Evolutionary conservation across 306 rosid species (phyloP), one percentile per base, ranked within the genome.

Genomic region (Castanea crenata): DNA sequence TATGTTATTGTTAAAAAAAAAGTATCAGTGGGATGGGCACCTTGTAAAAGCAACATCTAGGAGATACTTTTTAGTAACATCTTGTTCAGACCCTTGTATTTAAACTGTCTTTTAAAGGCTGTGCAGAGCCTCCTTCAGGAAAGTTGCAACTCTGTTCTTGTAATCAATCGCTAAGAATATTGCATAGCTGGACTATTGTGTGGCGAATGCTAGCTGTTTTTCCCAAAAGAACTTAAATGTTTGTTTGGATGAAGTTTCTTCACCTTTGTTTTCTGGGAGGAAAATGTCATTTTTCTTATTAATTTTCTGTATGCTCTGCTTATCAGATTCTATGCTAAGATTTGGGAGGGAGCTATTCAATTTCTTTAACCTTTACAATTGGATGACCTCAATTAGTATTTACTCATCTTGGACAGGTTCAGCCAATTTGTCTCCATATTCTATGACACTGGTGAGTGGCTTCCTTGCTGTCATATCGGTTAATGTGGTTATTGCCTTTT

Each of bases 381-480:
- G 19, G 23, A 32, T 65, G 62, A 35, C 32, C 65, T 80, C 76
- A 79, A 0, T 15, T 62, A 38, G 74, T 2, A 3, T 3, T 35
- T 70, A 13, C 16, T 78, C 44, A 18, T 58, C 71, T 44, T 83
- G 49, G 71, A 62, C 90, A 94, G 97, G 99, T 83, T 58, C 87
- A 69, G 62, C 78, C 70, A 65, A 83, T 51, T 76, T 92, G 88
- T 84, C 93, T 21, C 97, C 99, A 4, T 81, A 94, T 87, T 88
- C 95, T 56, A 21, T 88, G 78, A 92, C 99, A 9, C 78, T 92
- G 73, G 80, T 91, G 78, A 94, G 97, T 15, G 97, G 99, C 80
- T 92, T 94, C 81, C 88, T 94, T 62, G 99, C 97, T 6, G 97
- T 94, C 35, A 85, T 94, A 79, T 92, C 97, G 3, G 97, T 94